Evolutionary conservation across 805 yeast species (phyloP).

Genomic region (Hanseniaspora valbyensis): DNA sequence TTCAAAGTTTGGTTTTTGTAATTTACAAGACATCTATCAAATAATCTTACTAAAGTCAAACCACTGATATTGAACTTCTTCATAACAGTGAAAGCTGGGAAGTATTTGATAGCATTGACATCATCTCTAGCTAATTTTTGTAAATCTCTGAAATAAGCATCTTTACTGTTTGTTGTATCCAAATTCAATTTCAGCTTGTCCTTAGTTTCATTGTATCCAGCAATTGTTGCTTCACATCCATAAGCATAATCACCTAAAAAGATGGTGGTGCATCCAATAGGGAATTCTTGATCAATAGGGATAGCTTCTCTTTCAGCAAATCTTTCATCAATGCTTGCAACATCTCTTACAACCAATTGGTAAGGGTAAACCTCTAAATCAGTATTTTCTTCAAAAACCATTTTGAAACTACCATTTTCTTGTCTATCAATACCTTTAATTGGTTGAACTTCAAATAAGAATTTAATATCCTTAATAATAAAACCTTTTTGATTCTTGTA

Average conservation of each 20-base stretch:
- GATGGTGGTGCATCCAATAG: constrained; percentile 56
- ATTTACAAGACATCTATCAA: constrained; percentile 58
- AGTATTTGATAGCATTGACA: constrained; percentile 43
- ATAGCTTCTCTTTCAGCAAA: constrained; percentile 59
- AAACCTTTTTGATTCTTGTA: constrained; percentile 54
- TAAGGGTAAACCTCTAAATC: constrained; percentile 51
- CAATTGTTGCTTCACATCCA: constrained; percentile 64
- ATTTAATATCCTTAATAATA: constrained; percentile 40
- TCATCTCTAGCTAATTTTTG: constrained; percentile 49
- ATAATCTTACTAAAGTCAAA: constrained; percentile 60
- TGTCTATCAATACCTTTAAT: constrained; percentile 69
- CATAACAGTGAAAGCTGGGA: constrained; percentile 55
- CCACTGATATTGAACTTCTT: constrained; percentile 47
- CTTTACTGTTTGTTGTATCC: constrained; percentile 33
- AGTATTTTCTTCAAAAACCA: constrained; percentile 45
- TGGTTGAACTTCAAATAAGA: constrained; percentile 57
- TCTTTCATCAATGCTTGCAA: constrained; percentile 63
- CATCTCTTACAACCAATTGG: constrained; percentile 67
- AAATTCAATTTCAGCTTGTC: constrained; percentile 43
- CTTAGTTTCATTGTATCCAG: constrained; percentile 41
- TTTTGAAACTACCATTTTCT: constrained; percentile 61
- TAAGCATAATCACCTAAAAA: constrained; percentile 80
- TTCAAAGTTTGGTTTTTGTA: constrained; percentile 46
- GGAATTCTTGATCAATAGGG: constrained; percentile 75
- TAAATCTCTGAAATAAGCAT: constrained; percentile 58